phyloP scores from a whole-genome alignment of 129 eudicot genomes.

The Artemisia annua region DNA sequence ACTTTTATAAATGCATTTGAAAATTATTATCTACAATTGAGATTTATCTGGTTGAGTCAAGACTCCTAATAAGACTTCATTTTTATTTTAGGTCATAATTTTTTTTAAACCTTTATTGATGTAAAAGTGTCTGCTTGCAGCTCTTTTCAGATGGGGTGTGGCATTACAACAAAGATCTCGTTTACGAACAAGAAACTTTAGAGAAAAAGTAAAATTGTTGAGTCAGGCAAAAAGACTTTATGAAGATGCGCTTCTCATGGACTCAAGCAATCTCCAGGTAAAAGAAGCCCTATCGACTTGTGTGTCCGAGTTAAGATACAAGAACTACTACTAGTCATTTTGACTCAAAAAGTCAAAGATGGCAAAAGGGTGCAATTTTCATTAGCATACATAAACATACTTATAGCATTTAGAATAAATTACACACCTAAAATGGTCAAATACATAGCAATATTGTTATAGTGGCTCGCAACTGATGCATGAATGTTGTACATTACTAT shows the following conservation, averaged over 20 bases:
- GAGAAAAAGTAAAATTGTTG: conserved; percentile 80
- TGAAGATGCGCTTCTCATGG: conserved; percentile 93
- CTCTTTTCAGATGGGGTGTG: conserved; percentile 95
- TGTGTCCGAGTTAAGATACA: conserved; percentile 60
- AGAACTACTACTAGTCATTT: conserved; percentile 38
- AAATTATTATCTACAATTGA: neutral
- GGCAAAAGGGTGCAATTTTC: conserved; percentile 20
- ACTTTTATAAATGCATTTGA: neutral
- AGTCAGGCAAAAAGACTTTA: conserved; percentile 87
- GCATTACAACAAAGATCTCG: conserved; percentile 93
- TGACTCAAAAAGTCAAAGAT: neutral
- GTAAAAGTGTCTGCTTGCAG: conserved; percentile 45
- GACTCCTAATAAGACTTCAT: neutral
- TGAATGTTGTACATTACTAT: conserved; percentile 8
- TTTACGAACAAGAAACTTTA: conserved; percentile 61
- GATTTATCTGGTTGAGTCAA: neutral
- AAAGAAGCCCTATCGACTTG: conserved; percentile 72
- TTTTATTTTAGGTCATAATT: neutral
- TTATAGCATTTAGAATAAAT: conserved; percentile 21
- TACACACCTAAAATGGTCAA: conserved; percentile 18
- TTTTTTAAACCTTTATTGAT: neutral
- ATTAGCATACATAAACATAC: neutral
- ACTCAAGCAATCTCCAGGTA: conserved; percentile 59
- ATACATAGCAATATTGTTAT: conserved; percentile 19
- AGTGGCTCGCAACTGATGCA: neutral